Evolutionary conservation across 306 rosid genomes (phyloP).

Genomic region (Albizia julibrissin): DNA sequence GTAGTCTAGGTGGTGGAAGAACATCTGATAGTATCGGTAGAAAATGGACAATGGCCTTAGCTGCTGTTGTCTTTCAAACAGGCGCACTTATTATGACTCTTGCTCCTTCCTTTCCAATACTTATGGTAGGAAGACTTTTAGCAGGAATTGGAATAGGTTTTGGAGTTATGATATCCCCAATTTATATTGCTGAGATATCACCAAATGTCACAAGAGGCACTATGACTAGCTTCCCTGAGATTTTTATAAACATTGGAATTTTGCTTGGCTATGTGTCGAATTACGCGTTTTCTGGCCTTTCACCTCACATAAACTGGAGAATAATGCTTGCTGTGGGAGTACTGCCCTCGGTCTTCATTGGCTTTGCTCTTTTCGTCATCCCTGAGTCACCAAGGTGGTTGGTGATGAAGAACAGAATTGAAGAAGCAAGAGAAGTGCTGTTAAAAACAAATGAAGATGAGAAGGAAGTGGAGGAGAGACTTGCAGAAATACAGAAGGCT

Average conservation of each 20-base stretch:
- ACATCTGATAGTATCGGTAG: conserved; percentile 86
- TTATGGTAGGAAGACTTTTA: conserved; percentile 69
- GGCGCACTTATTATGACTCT: conserved; percentile 81
- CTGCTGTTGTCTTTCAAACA: conserved; percentile 72
- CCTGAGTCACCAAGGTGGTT: conserved; percentile 97
- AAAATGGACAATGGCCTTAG: conserved; percentile 96
- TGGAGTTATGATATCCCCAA: conserved; percentile 90
- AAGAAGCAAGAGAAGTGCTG: conserved; percentile 82
- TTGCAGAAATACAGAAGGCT: conserved; percentile 76
- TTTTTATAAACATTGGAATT: conserved; percentile 82
- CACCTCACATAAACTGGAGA: conserved; percentile 81
- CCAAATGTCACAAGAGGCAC: conserved; percentile 78
- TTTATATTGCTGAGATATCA: conserved; percentile 89
- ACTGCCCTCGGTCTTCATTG: conserved; percentile 81
- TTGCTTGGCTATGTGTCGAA: conserved; percentile 89
- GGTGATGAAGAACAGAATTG: conserved; percentile 73
- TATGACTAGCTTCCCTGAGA: conserved; percentile 87
- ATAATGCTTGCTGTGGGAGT: conserved; percentile 91
- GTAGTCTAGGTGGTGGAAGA: conserved; percentile 90
- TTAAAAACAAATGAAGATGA: conserved; percentile 73
- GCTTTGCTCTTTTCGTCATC: conserved; percentile 81
- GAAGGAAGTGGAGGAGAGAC: conserved; percentile 85
- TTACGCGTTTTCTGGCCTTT: conserved; percentile 75
- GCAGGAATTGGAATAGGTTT: conserved; percentile 94
- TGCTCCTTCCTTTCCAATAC: conserved; percentile 72